phyloP scores from a whole-genome alignment of 805 yeast species.

The Ogataea chonburiensis region DNA sequence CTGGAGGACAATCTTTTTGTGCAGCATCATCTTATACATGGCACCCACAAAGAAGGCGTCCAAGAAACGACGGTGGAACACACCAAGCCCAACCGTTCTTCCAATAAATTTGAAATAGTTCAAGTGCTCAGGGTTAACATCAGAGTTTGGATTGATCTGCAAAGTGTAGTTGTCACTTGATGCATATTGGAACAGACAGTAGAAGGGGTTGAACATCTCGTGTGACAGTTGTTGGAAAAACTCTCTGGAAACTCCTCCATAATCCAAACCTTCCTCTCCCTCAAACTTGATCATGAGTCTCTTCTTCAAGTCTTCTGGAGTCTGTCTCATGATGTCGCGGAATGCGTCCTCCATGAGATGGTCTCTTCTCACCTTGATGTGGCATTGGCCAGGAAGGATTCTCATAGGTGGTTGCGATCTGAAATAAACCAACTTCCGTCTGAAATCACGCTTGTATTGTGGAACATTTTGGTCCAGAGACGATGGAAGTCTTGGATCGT shows the following conservation, averaged over 20 bases:
- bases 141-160: conserved; percentile 97
- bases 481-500: conserved; percentile 97
- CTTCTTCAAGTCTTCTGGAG: conserved; percentile 97
- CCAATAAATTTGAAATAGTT: conserved; percentile 98
- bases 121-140: conserved; percentile 95
- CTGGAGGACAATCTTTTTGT: conserved; percentile 88
- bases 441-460: conserved; percentile 97
- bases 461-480: conserved; percentile 98
- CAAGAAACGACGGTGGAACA: conserved; percentile 95
- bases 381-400: conserved; percentile 98
- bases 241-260: conserved; percentile 99
- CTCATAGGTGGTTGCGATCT: conserved; percentile 97
- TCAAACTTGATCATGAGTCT: conserved; percentile 97
- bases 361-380: conserved; percentile 94
- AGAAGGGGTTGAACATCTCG: conserved; percentile 98
- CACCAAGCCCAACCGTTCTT: conserved; percentile 96
- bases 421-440: conserved; percentile 96
- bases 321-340: conserved; percentile 98
- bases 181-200: conserved; percentile 94
- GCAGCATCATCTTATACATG: conserved; percentile 94
- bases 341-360: conserved; percentile 96
- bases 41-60: conserved; percentile 99
- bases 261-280: conserved; percentile 99
- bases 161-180: conserved; percentile 97
- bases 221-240: conserved; percentile 94